phyloP scores from a whole-genome alignment of 2,329 filamentous ascomycete genomes.

The Tetracladium maxilliforme region DNA sequence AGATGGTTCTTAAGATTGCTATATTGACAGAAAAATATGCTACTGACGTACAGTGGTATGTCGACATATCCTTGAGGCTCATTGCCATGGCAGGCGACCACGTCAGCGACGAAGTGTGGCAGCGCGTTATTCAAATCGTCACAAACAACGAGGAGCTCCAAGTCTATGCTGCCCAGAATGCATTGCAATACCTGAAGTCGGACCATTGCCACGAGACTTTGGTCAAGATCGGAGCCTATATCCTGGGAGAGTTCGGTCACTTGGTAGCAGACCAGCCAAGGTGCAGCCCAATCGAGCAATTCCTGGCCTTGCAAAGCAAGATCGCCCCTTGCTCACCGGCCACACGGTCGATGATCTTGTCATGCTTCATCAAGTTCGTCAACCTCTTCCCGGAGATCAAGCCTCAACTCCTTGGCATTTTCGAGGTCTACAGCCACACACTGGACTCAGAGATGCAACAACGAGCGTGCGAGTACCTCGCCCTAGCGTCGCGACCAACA shows the following conservation, averaged over 20 bases:
- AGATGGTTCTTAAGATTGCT: slow-evolving; percentile 98
- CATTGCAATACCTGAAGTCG: slow-evolving; percentile 79
- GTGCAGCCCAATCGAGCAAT: slow-evolving; percentile 95
- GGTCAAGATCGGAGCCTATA: slow-evolving; percentile 94
- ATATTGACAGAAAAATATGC: slow-evolving; percentile 98
- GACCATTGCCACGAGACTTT: slow-evolving; percentile 93
- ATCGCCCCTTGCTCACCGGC: slow-evolving; percentile 77
- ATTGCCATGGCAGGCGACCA: slow-evolving; percentile 96
- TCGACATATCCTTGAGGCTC: slow-evolving; percentile 87
- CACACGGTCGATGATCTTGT: slow-evolving; percentile 86
- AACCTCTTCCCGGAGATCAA: slow-evolving; percentile 99
- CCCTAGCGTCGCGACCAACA: slow-evolving; percentile 69
- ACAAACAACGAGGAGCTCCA: slow-evolving; percentile 98
- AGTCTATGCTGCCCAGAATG: slow-evolving; percentile 88
- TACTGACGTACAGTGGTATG: slow-evolving; percentile 97
- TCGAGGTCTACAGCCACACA: slow-evolving; percentile 84
- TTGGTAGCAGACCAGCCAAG: slow-evolving; percentile 83
- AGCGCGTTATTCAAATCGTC: slow-evolving; percentile 95
- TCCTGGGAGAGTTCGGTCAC: slow-evolving; percentile 93
- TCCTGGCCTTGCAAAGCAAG: slow-evolving; percentile 81
- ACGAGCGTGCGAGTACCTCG: slow-evolving; percentile 86
- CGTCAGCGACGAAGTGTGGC: slow-evolving; percentile 98
- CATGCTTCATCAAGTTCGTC: slow-evolving; percentile 93
- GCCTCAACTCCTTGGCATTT: slow-evolving; percentile 80
- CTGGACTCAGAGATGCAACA: slow-evolving; percentile 93